Evolutionary conservation across 2,329 filamentous ascomycete species (phyloP), one percentile per base, ranked within the genome.

Genomic region (Alternaria hordeiaustralica): DNA sequence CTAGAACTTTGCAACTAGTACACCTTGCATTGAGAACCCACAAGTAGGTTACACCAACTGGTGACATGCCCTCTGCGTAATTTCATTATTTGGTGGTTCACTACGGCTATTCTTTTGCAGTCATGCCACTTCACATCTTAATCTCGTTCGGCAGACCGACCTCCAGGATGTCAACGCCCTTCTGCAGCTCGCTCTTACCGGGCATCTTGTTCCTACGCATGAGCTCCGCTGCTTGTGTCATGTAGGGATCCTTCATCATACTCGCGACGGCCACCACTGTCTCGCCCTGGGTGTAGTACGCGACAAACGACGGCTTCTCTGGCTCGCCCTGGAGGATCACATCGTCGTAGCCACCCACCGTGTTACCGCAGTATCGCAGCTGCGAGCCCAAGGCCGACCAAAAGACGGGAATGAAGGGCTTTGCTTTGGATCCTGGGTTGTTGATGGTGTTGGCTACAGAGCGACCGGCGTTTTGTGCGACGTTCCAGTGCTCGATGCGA

Each of bases 401-500:
- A 84, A 99, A 99, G 55, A 99, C 88, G 1, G 96, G 96, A 61
- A 96, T 95, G 81, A 97, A 97, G 3, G 88, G 84, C 71, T 92
- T 89, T 1, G 89, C 84, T 66, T 86, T 85, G 49, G 85, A 79
- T 8, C 85, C 81, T 0, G 90, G 87, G 72, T 91, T 85, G 69
- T 89, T 87, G 75, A 99, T 97, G 72, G 92, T 88, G 56, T 85
- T 85, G 2, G 94, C 96, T 1, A 91, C 95, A 23, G 87, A 86
- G 46, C 95, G 92, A 3, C 96, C 96, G 2, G 92, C 86, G 75
- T 98, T 97, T 77, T 98, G 96, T 5, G 96, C 96, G 3, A 99
- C 96, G 81, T 97, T 95, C 96, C 96, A 99, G 79, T 99, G 96
- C 84, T 99, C 96, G 76, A 98, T 97, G 67, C 96, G 90, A 1